Conservation (phyloP, 345 rosid species). For the Laguncularia racemosa region DNA sequence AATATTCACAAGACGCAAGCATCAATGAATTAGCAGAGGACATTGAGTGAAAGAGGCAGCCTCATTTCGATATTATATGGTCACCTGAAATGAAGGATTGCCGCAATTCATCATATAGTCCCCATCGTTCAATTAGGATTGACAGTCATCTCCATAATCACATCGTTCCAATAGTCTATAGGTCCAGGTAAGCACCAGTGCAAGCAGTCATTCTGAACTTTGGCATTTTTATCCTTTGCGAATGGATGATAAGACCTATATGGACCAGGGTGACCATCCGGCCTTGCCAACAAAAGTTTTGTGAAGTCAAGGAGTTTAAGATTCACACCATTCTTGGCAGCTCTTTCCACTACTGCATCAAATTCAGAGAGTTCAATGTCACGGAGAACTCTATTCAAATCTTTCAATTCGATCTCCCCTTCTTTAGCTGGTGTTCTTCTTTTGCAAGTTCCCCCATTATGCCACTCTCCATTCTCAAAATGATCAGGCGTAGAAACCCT, state of each 20-base stretch:
- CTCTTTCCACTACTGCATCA: constrained; percentile 37
- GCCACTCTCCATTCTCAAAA: constrained; percentile 92
- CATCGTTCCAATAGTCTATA: constrained; percentile 72
- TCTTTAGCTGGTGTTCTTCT: constrained; percentile 51
- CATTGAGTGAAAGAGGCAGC: too few species aligned
- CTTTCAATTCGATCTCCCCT: constrained; percentile 57
- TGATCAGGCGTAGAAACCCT: constrained; percentile 90
- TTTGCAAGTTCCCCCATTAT: constrained; percentile 68
- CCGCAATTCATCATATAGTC: not conserved
- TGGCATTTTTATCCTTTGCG: constrained; percentile 51
- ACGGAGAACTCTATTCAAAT: constrained; percentile 50
- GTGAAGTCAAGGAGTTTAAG: constrained; percentile 78
- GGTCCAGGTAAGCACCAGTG: constrained; percentile 99
- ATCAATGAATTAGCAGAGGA: too few species aligned
- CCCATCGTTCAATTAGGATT: constrained; percentile 14
- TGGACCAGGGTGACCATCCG: constrained; percentile 94
- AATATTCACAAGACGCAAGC: too few species aligned
- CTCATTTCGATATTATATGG: too few species aligned
- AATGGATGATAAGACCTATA: constrained; percentile 64
- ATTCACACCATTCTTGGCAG: constrained; percentile 30
- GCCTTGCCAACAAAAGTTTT: constrained; percentile 50
- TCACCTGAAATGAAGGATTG: not conserved
- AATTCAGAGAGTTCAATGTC: constrained; percentile 56
- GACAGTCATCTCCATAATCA: constrained; percentile 68
- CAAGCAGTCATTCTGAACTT: constrained; percentile 81